Base-by-base conservation (phyloP, 208 protist species). In the Trypanosoma caninum region DNA sequence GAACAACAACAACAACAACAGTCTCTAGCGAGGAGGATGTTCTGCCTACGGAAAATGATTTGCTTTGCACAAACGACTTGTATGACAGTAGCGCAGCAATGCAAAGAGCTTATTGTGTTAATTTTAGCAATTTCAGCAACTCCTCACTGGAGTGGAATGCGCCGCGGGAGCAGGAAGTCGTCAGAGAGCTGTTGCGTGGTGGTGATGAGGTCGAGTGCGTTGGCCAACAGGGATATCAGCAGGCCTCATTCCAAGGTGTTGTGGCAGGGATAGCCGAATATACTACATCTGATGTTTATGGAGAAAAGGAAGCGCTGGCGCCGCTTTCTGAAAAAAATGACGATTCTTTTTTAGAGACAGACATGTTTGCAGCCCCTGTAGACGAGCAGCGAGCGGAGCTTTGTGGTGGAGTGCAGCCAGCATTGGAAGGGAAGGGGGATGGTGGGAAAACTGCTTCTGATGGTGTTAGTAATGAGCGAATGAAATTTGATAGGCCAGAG, bases 401-500 rank as follows among this genome's bases (percentile, higher is more conserved):
- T 0, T 45, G 35, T 23, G 41, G 40, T 40, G n/a, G 6, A 25
- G 20, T 2, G n/a, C n/a, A 33, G 25, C 0, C 28, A 9, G 25
- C 14, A 16, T 10, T 34, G 5, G 27, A 7, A 23, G 55, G 58
- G 1, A 37, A 7, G n/a, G 55, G 58, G 1, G 28, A 23, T 30
- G 16, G 1, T 11, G 10, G 28, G 4, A 51, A 72, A 28, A 2
- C n/a, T 18, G 13, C 11, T 35, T 44, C 3, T 20, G 20, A 23
- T 38, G 46, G 2, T 35, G 35, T 30, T 30, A 31, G 34, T 1
- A 30, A 55, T 20, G 65, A 72, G 34, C 46, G 65, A 41, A 72
- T 72, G 65, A 72, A 60, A 37, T 74, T 65, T 59, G 54, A 69
- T 37, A 16, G 56, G 14, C 54, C 63, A 2, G 71, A 76, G 27